Conservation (phyloP, 257 asterid genomes). For the Asclepias syriaca region DNA sequence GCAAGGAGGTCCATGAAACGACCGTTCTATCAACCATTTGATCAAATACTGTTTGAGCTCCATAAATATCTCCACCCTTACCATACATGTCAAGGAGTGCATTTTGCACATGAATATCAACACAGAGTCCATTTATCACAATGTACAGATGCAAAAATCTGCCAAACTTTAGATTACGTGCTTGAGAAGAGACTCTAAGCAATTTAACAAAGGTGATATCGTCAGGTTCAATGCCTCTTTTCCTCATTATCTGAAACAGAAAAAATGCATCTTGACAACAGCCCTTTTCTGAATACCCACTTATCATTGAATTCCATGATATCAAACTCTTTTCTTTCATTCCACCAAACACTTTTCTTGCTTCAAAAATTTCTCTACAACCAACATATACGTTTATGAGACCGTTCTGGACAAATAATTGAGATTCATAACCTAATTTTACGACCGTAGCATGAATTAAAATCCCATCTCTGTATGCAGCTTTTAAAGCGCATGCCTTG, state of each 20-base stretch:
- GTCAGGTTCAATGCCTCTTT: slow-evolving; percentile 48
- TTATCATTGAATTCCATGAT: slow-evolving; percentile 56
- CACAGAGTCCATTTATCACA: slow-evolving; percentile 13
- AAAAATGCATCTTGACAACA: slow-evolving; percentile 23
- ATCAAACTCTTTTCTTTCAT: slow-evolving; percentile 43
- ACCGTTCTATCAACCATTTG: slow-evolving; percentile 25
- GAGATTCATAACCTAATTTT: slow-evolving; percentile 23
- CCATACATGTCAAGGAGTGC: slow-evolving; percentile 24
- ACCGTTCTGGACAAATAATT: slow-evolving; percentile 27
- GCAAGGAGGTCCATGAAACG: slow-evolving; percentile 68
- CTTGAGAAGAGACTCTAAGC: slow-evolving; percentile 40
- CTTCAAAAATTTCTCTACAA: slow-evolving; percentile 1
- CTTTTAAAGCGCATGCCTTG: slow-evolving; percentile 17
- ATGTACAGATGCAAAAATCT: slow-evolving; percentile 44
- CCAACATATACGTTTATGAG: slow-evolving; percentile 24
- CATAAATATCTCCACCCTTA: slow-evolving; percentile 9
- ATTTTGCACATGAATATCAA: slow-evolving; percentile 25
- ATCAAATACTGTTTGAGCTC: slow-evolving; percentile 14
- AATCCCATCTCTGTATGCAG: slow-evolving; percentile 7
- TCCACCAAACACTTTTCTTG: slow-evolving; percentile 45
- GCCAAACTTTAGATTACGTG: slow-evolving; percentile 33
- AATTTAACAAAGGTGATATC: slow-evolving; percentile 48
- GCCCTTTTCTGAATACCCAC: slow-evolving; percentile 42
- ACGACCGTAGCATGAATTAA: slow-evolving; percentile 17
- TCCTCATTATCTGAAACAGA: slow-evolving; percentile 38